phyloP scores from a whole-genome alignment of 805 yeast species.

The Phaffomyces antillensis region DNA sequence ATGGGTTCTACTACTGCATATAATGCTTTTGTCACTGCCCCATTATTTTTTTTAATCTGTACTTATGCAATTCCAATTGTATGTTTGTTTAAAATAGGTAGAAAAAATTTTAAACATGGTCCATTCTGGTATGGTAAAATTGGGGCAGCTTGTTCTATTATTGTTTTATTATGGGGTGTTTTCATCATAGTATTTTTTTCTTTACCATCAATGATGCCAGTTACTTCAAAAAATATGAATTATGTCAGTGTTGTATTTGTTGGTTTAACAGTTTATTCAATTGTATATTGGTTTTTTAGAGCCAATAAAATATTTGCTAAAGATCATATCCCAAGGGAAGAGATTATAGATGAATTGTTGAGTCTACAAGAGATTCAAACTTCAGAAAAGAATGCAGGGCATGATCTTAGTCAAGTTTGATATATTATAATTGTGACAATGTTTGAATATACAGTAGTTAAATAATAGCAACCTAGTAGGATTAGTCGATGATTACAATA shows the following conservation, averaged over 20 bases:
- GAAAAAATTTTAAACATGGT: slow-evolving; percentile 48
- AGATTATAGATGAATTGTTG: slow-evolving; percentile 1
- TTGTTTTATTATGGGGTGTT: slow-evolving; percentile 43
- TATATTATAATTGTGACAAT: too few relatives aligned
- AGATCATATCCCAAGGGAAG: slow-evolving; percentile 13
- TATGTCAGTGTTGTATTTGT: slow-evolving; percentile 53
- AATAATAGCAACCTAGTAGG: too few relatives aligned
- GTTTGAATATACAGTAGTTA: too few relatives aligned
- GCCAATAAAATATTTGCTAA: slow-evolving; percentile 28
- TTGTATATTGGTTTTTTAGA: slow-evolving; percentile 46
- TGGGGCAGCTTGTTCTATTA: slow-evolving; percentile 39
- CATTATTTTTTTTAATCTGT: slow-evolving; percentile 37
- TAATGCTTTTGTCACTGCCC: slow-evolving; percentile 48
- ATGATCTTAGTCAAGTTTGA: too few relatives aligned
- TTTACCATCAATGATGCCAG: slow-evolving; percentile 62
- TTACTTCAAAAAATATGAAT: slow-evolving; percentile 54
- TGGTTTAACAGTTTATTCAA: slow-evolving; percentile 36
- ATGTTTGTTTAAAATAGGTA: slow-evolving; percentile 40
- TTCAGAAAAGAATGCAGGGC: too few relatives aligned
- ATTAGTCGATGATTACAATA: too few relatives aligned
- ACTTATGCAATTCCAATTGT: slow-evolving; percentile 49
- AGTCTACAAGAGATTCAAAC: background rate
- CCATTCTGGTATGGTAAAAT: slow-evolving; percentile 58
- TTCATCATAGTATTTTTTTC: slow-evolving; percentile 57
- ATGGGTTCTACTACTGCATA: slow-evolving; percentile 63